phyloP scores from a whole-genome alignment of 2,329 filamentous ascomycete species.

The Penicillium capsulatum region DNA sequence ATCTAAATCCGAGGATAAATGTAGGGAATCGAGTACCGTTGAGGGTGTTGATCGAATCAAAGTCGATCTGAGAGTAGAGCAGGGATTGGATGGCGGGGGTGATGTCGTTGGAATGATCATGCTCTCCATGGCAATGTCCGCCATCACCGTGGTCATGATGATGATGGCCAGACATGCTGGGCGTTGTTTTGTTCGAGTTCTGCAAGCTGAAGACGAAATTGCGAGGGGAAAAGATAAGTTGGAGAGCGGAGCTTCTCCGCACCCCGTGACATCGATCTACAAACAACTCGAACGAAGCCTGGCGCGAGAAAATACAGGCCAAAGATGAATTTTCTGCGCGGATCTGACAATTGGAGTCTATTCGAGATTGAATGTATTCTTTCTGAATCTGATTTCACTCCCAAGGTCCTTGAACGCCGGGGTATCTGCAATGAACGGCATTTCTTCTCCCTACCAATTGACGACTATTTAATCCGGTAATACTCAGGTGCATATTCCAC shows the following conservation, averaged over 20 bases:
- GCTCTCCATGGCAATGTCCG: conserved; percentile 52
- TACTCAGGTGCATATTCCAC: conserved; percentile 82
- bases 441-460: too few species aligned
- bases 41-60: conserved; percentile 75
- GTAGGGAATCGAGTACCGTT: conserved; percentile 56
- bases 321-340: too few species aligned
- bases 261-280: conserved; percentile 20
- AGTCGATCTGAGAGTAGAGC: conserved; percentile 88
- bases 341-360: too few species aligned
- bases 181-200: background rate
- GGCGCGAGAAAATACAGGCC: too few species aligned
- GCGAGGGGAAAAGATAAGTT: background rate
- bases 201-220: background rate
- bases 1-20: background rate
- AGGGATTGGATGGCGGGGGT: conserved; percentile 86
- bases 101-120: conserved; percentile 90
- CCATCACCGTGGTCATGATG: conserved; percentile 39
- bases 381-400: too few species aligned
- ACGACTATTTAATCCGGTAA: conserved; percentile 56
- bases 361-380: too few species aligned
- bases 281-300: too few species aligned
- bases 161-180: conserved; percentile 35
- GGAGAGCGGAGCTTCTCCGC: conserved; percentile 16
- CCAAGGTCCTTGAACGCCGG: background rate
- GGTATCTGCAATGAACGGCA: too few species aligned